Percentiles rank a stretch among this genome's conserved stretches.
phyloP scores from a whole-genome alignment of 2,329 filamentous ascomycete species.

The Aspergillus eucalypticola region DNA sequence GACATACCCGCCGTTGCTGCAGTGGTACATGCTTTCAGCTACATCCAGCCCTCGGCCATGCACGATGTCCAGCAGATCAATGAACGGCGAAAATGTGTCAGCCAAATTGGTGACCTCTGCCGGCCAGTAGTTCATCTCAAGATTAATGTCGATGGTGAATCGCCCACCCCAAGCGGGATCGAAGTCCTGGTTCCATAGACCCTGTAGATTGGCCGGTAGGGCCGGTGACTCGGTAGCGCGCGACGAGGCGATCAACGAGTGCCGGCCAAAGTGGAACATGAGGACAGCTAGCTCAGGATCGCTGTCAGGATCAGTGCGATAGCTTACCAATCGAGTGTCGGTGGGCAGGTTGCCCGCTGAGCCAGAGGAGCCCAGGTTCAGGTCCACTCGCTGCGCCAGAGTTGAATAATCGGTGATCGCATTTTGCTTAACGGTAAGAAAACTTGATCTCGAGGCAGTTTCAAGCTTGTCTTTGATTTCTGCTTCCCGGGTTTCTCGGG shows the following conservation, averaged over 20 bases:
- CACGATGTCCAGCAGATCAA: conserved; percentile 42
- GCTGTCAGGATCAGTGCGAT: conserved; percentile 1
- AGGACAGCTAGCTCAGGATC: conserved; percentile 46
- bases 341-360: conserved; percentile 1
- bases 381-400: conserved; percentile 2
- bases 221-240: conserved; percentile 35
- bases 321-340: conserved; percentile 4
- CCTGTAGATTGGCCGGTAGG: conserved; percentile 59
- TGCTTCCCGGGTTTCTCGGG: not conserved
- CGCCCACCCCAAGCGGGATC: conserved; percentile 54
- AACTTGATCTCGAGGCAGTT: not conserved
- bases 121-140: conserved; percentile 64
- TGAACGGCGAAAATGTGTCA: conserved; percentile 43
- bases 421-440: not conserved
- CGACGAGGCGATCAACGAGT: conserved; percentile 56
- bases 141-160: conserved; percentile 61
- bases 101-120: conserved; percentile 54
- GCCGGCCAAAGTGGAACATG: conserved; percentile 53
- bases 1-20: conserved; percentile 55
- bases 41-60: conserved; percentile 48
- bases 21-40: conserved; percentile 53
- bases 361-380: conserved; percentile 8
- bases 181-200: conserved; percentile 55
- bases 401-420: conserved; percentile 7
- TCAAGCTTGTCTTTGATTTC: not conserved